These are phyloP conservation scores for Spirogloea muscicola DNA, from an alignment of 139 green algal species.

Conservation along the genomic window DNA sequence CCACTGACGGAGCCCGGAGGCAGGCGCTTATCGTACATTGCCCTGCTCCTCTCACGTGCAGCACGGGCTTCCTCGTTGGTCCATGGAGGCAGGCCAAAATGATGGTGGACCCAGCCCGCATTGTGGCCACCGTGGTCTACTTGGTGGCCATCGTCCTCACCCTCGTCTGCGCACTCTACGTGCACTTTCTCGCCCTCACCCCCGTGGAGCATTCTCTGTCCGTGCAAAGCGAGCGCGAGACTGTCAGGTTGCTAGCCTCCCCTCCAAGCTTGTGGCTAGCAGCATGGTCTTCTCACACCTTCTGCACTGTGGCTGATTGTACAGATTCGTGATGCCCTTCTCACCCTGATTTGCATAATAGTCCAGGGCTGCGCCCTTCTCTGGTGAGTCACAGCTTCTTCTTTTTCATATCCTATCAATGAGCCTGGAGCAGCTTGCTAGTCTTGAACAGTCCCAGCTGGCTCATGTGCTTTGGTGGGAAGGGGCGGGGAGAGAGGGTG, in stretches of 20 bases:
- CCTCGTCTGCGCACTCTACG: slow-evolving; percentile 53
- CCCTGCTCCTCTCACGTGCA: too few relatives aligned
- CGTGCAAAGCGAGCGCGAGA: too few relatives aligned
- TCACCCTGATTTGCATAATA: slow-evolving; percentile 10
- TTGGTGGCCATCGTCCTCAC: slow-evolving; percentile 58
- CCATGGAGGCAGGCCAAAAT: slow-evolving; percentile 61
- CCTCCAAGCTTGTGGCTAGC: not conserved
- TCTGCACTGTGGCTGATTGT: not conserved
- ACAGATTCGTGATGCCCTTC: slow-evolving; percentile 8
- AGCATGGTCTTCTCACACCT: not conserved
- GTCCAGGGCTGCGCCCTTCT: not conserved
- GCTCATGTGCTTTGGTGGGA: too few relatives aligned
- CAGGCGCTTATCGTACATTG: too few relatives aligned
- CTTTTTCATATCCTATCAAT: not conserved
- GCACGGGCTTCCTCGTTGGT: slow-evolving; percentile 45
- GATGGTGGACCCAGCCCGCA: slow-evolving; percentile 65
- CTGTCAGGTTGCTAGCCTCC: not conserved
- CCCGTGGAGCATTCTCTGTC: not conserved
- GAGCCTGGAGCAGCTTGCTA: too few relatives aligned
- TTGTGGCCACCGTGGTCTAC: slow-evolving; percentile 61
- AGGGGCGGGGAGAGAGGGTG: too few relatives aligned
- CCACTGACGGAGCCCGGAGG: too few relatives aligned
- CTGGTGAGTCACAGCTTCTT: slow-evolving; percentile 4
- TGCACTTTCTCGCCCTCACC: slow-evolving; percentile 21
- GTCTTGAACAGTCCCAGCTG: too few relatives aligned